Conservation (phyloP, 768 basidiomycete genomes). For the Russula dissimulans region DNA sequence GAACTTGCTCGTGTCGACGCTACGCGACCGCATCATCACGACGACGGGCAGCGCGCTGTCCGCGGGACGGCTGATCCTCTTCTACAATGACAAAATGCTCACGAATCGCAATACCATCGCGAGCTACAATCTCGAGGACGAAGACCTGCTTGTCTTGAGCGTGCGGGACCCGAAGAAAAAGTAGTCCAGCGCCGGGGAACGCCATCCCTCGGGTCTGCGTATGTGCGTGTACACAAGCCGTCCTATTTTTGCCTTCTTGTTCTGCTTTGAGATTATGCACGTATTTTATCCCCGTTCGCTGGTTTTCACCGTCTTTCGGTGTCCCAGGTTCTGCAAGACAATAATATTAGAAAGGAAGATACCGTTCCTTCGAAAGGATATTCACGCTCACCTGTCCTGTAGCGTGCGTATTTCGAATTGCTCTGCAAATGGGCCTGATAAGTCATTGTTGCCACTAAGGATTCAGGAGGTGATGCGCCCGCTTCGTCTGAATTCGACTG, state of each 20-base stretch:
- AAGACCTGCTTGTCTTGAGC: constrained; percentile 71
- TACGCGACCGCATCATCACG: constrained; percentile 81
- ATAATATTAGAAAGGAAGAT: background rate
- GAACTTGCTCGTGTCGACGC: constrained; percentile 73
- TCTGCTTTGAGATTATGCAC: background rate
- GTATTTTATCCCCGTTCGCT: background rate
- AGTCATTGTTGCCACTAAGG: background rate
- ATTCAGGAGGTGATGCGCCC: background rate
- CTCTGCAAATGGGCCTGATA: too few species aligned
- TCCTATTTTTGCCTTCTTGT: background rate
- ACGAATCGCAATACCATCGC: constrained; percentile 82
- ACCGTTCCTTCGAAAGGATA: background rate
- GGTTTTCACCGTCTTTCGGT: background rate
- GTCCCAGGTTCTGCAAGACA: background rate
- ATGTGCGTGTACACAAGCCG: background rate
- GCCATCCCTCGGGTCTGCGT: background rate
- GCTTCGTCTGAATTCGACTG: background rate
- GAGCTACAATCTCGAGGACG: constrained; percentile 83
- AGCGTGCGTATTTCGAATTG: background rate
- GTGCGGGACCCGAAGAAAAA: constrained; percentile 73
- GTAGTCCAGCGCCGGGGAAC: constrained; percentile 15
- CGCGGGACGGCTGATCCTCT: constrained; percentile 71
- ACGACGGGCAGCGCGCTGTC: constrained; percentile 71
- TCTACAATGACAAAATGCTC: constrained; percentile 76
- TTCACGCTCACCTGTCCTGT: too few species aligned